Evolutionary conservation across 257 asterid species (phyloP).

Genomic region (Lycium barbarum): DNA sequence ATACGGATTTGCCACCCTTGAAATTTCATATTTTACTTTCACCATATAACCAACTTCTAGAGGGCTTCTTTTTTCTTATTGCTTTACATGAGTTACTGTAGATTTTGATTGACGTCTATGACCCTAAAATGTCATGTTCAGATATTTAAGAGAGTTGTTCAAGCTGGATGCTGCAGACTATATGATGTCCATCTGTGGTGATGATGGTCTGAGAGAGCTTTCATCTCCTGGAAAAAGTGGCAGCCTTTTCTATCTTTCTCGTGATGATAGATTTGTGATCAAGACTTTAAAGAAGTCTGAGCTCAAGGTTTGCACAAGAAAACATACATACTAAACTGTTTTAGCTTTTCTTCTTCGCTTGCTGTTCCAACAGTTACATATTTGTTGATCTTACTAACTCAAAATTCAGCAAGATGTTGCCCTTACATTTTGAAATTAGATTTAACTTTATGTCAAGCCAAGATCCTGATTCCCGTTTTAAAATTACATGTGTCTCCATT

Average conservation of each 20-base stretch:
- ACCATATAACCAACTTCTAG: not conserved
- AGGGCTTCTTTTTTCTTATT: not conserved
- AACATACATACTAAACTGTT: not conserved
- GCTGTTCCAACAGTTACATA: not conserved
- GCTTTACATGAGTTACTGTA: not conserved
- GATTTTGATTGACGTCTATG: conserved; percentile 32
- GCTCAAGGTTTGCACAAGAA: conserved; percentile 67
- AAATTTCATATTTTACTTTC: not conserved
- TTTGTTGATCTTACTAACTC: not conserved
- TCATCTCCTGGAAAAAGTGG: conserved; percentile 99
- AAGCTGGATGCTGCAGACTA: conserved; percentile 92
- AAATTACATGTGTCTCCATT: not conserved
- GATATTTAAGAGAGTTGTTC: conserved; percentile 95
- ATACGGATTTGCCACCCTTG: not conserved
- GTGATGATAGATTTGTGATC: conserved; percentile 90
- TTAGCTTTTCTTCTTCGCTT: conserved; percentile 2
- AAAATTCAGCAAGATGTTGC: not conserved
- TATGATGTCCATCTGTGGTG: conserved; percentile 98
- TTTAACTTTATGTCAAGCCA: not conserved
- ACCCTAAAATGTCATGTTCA: conserved; percentile 52
- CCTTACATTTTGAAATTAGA: conserved; percentile 18
- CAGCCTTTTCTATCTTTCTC: conserved; percentile 86
- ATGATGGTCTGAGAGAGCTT: conserved; percentile 86
- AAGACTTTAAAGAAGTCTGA: conserved; percentile 84
- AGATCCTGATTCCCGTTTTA: not conserved